A percentile compares a stretch with the other conserved stretches of the same genome.
phyloP scores from a whole-genome alignment of 805 yeast species.

The Suhomyces emberorum region DNA sequence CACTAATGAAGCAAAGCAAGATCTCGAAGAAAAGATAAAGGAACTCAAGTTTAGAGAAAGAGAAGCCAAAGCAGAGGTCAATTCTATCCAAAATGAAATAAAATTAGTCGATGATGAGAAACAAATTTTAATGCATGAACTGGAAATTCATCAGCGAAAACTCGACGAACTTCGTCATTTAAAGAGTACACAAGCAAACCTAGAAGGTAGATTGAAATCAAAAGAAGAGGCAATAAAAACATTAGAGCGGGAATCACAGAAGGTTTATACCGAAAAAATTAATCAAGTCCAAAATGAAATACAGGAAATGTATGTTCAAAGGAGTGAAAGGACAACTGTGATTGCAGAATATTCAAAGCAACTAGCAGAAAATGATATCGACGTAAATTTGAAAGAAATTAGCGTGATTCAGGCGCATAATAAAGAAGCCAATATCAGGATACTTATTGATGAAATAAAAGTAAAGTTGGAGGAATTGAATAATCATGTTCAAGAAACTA shows the following conservation, averaged over 20 bases:
- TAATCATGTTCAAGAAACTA: conserved; percentile 31
- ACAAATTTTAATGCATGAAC: conserved; percentile 7
- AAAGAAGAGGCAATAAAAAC: conserved; percentile 26
- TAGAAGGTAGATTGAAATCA: conserved; percentile 21
- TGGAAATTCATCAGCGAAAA: conserved; percentile 8
- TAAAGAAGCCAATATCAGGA: conserved; percentile 18
- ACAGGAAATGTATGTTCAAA: conserved; percentile 14
- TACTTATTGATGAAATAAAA: conserved; percentile 25
- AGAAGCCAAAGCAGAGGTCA: conserved; percentile 11
- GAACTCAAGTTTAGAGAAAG: conserved; percentile 6
- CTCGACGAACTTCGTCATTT: conserved; percentile 8
- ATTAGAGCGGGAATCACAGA: conserved; percentile 35
- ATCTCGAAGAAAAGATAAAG: conserved; percentile 10
- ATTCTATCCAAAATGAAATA: conserved; percentile 17
- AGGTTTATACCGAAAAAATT: conserved; percentile 42
- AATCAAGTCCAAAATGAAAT: conserved; percentile 27
- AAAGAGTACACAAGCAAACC: conserved; percentile 16
- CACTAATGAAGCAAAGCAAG: conserved; percentile 22
- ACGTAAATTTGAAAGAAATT: conserved; percentile 12
- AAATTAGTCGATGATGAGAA: conserved; percentile 12
- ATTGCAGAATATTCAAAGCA: conserved; percentile 22
- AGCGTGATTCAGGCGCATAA: conserved; percentile 17
- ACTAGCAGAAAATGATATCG: conserved; percentile 15
- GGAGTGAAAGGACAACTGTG: conserved; percentile 17
- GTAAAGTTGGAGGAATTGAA: conserved; percentile 22